Base-by-base conservation (phyloP, 192 early-diverging fungal genomes). In the Radiomyces spectabilis region DNA sequence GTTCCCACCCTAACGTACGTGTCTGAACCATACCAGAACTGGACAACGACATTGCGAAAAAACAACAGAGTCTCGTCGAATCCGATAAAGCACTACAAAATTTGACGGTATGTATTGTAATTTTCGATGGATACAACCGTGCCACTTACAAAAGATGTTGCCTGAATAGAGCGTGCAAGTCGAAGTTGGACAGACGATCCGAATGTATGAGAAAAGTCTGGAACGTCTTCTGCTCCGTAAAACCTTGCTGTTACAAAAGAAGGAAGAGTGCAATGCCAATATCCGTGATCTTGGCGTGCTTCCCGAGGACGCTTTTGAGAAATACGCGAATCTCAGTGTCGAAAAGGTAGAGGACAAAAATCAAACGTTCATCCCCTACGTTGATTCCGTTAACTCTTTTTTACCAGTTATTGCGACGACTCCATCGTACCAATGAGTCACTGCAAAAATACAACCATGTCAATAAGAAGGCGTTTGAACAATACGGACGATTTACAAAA, bases 391-490 rank as follows among this genome's bases (percentile, higher is more conserved):
- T 13, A 15, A 48, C 12, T 30, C 38, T 35, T 57, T 56, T 32
- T 51, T 64, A 13, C 33, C 12, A 58, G 76, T 42, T 86, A 47
- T 61, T 84, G 35, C 83, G 75, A 57, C 70, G 76, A 51, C 72
- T 89, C 46, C 83, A 95, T 62, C 78, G 77, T 48, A 79, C 85
- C 21, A 94, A 93, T 65, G 93, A 94, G 56, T 77, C 71, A 26
- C 73, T 99, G 25, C 89, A 93, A 51, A 85, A 87, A 71, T 97
- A 86, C 59, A 81, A 82, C 13, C 94, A 95, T 55, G 92, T 99
- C 53, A 99, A 99, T 79, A 99, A 95, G 64, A 95, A 96, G 69
- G 96, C 96, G 0, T 93, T 94, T 72, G 96, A 99, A 76, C 96
- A 99, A 73, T 97, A 90, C 61, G 81, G 69, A 58, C 92, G 89